phyloP scores from a whole-genome alignment of 805 yeast species.

The Candida takata region DNA sequence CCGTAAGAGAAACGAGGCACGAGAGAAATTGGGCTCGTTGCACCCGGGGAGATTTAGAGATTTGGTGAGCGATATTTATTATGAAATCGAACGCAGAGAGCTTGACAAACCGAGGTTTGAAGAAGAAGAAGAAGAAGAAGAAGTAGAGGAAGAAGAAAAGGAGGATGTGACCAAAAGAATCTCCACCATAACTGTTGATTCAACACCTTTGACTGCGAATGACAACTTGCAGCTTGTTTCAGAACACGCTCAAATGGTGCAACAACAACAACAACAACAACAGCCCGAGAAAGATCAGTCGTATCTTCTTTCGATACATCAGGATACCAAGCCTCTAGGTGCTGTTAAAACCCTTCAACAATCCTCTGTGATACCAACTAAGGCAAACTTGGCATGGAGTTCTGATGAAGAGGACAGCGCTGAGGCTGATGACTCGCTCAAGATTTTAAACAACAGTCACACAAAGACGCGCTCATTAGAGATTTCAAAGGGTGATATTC shows the following conservation, averaged over 20 bases:
- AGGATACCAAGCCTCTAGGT: slow-evolving; percentile 12
- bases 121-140: background rate
- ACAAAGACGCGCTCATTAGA: slow-evolving; percentile 3
- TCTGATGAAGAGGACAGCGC: slow-evolving; percentile 69
- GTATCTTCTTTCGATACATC: slow-evolving; percentile 2
- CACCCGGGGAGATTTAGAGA: slow-evolving; percentile 82
- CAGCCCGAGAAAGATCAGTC: background rate
- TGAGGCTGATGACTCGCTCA: slow-evolving; percentile 1
- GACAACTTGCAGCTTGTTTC: background rate
- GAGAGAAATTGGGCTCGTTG: slow-evolving; percentile 81
- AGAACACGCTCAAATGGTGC: no score
- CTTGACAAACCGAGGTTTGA: slow-evolving; percentile 30
- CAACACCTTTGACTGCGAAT: background rate
- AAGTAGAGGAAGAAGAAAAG: slow-evolving; percentile 1
- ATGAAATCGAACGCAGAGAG: slow-evolving; percentile 75
- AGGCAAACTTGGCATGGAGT: slow-evolving; percentile 82
- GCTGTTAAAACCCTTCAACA: slow-evolving; percentile 42
- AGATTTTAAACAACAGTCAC: slow-evolving; percentile 1
- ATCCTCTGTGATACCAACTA: slow-evolving; percentile 74
- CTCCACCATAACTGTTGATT: no score
- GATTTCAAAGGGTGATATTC: slow-evolving; percentile 3
- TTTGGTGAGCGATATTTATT: slow-evolving; percentile 81
- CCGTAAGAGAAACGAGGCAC: slow-evolving; percentile 91
- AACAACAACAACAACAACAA: no score
- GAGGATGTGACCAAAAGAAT: slow-evolving; percentile 1